Conservation (phyloP, 306 rosid genomes). For the Amphicarpaea edgeworthii region DNA sequence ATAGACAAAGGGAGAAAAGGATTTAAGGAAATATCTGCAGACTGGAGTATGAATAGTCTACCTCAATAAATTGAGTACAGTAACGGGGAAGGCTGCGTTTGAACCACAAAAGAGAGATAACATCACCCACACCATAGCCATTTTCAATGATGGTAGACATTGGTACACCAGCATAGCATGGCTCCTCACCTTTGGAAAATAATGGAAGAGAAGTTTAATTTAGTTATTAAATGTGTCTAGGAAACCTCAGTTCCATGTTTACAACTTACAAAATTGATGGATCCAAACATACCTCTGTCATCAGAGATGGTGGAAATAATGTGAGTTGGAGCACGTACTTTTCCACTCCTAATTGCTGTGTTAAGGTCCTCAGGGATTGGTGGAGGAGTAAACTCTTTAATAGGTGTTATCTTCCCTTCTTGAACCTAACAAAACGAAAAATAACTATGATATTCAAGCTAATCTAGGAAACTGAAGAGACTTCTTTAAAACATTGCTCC, state of each 20-base stretch:
- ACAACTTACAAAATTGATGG: conserved; percentile 3
- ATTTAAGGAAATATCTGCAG: not conserved
- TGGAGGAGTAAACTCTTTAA: conserved; percentile 82
- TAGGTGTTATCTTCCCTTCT: conserved; percentile 66
- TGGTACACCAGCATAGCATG: conserved; percentile 97
- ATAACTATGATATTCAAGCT: conserved; percentile 21
- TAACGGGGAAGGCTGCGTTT: conserved; percentile 99
- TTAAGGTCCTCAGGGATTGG: conserved; percentile 92
- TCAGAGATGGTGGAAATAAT: conserved; percentile 94
- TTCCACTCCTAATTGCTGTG: conserved; percentile 86
- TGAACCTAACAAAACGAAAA: conserved; percentile 54
- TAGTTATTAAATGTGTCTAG: conserved; percentile 21
- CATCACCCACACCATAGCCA: conserved; percentile 96
- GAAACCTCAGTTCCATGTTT: not conserved
- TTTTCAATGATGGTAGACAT: conserved; percentile 97
- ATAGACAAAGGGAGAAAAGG: not conserved
- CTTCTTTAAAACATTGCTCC: not conserved
- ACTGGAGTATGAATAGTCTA: conserved; percentile 43
- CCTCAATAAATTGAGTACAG: conserved; percentile 97
- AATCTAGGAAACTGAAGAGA: conserved; percentile 26
- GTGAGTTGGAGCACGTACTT: conserved; percentile 94
- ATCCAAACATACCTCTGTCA: conserved; percentile 72
- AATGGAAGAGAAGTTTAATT: conserved; percentile 41
- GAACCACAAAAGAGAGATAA: conserved; percentile 96
- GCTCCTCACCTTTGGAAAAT: conserved; percentile 88